These are phyloP conservation scores for Candida sphagnicola DNA, from an alignment of 805 yeast species.

Conservation along the genomic window DNA sequence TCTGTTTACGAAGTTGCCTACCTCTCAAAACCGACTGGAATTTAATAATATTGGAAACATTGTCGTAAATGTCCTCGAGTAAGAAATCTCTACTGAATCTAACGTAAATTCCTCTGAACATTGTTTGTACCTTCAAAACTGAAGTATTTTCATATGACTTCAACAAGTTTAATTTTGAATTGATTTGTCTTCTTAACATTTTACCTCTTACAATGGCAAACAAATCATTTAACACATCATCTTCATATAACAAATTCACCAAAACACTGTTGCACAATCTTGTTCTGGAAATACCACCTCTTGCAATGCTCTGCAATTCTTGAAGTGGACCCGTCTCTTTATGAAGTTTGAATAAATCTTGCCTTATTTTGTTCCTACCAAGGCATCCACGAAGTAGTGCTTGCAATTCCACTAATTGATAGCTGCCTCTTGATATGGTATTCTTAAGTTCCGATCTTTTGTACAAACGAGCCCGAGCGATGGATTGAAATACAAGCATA, in stretches of 20 bases:
- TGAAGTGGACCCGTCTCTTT: constrained; percentile 7
- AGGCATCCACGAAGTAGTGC: constrained; percentile 34
- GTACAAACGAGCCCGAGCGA: constrained; percentile 22
- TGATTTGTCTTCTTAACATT: constrained; percentile 26
- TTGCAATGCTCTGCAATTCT: constrained; percentile 41
- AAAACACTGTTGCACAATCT: constrained; percentile 40
- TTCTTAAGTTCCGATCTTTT: constrained; percentile 12
- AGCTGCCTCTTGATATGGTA: constrained; percentile 15
- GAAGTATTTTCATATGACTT: constrained; percentile 13
- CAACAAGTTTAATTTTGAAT: constrained; percentile 12
- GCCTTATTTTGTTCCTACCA: constrained; percentile 22
- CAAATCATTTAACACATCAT: constrained; percentile 30
- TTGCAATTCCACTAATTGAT: constrained; percentile 30
- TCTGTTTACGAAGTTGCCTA: constrained; percentile 29
- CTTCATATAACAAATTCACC: constrained; percentile 39
- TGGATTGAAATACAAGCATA: constrained; percentile 26
- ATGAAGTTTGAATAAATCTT: constrained; percentile 6
- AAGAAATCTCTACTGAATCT: constrained; percentile 54
- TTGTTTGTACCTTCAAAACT: constrained; percentile 49
- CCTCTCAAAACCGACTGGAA: constrained; percentile 61
- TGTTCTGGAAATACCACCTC: constrained; percentile 44
- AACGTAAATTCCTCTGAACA: constrained; percentile 57
- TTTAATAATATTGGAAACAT: constrained; percentile 32
- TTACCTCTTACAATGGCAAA: constrained; percentile 45
- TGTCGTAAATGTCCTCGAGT: constrained; percentile 49